phyloP scores from a whole-genome alignment of 441 rosid species.

The Rhodomyrtus psidioides region DNA sequence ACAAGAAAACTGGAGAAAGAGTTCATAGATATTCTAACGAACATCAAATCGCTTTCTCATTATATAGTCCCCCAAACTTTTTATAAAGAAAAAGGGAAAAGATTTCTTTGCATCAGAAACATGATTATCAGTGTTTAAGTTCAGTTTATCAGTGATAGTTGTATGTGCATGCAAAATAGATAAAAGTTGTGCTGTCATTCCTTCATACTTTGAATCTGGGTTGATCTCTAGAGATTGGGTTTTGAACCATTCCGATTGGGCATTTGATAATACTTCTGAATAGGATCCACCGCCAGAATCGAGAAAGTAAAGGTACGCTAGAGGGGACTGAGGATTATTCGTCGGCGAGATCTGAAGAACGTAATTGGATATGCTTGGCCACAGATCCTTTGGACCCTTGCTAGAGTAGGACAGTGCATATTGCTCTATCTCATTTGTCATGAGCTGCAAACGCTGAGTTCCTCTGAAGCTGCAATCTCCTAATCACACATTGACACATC shows the following conservation, averaged over 20 bases:
- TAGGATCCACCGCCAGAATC: constrained; percentile 97
- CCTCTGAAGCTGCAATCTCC: constrained; percentile 47
- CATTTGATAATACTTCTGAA: constrained; percentile 56
- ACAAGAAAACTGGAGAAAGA: background rate
- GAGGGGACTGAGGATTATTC: constrained; percentile 16
- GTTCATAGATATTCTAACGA: background rate
- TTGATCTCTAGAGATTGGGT: constrained; percentile 42
- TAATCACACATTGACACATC: constrained; percentile 13
- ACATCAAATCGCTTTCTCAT: background rate
- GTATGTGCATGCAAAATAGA: background rate
- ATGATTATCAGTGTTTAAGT: background rate
- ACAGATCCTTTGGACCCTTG: constrained; percentile 50
- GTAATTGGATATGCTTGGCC: constrained; percentile 86
- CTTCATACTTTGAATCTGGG: constrained; percentile 51
- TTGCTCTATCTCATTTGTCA: constrained; percentile 38
- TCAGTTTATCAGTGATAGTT: background rate
- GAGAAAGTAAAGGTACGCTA: constrained; percentile 59
- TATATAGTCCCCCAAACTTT: background rate
- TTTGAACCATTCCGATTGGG: constrained; percentile 77
- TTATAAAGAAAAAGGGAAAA: background rate
- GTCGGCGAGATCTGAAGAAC: constrained; percentile 37
- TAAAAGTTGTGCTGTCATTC: background rate
- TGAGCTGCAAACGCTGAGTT: constrained; percentile 46
- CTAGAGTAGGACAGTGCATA: constrained; percentile 39
- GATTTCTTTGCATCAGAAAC: background rate